These are phyloP conservation scores for Chaetomiaceae sp. DNA, from an alignment of 2,329 filamentous ascomycete species.

Conservation along the genomic window DNA sequence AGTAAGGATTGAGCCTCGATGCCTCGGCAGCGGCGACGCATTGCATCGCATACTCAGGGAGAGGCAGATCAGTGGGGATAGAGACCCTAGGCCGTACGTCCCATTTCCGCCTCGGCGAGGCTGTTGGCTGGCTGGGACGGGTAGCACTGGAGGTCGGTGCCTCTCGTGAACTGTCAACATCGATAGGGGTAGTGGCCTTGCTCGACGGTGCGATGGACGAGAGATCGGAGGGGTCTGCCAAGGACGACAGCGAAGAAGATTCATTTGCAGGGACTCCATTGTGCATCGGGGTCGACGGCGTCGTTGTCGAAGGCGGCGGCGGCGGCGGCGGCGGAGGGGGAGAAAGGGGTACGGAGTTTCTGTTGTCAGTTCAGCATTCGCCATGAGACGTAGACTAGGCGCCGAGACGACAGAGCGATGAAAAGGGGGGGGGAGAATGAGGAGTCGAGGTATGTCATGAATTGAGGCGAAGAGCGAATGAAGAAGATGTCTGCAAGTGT, in stretches of 20 bases:
- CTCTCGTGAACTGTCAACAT: slow-evolving; percentile 39
- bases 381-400: background rate
- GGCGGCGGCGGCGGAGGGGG: too few relatives aligned
- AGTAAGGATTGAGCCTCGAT: slow-evolving; percentile 84
- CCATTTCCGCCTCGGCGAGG: slow-evolving; percentile 38
- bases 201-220: slow-evolving; percentile 55
- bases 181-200: slow-evolving; percentile 59
- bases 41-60: slow-evolving; percentile 80
- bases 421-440: background rate
- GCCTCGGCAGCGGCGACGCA: slow-evolving; percentile 86
- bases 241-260: slow-evolving; percentile 50
- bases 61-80: slow-evolving; percentile 70
- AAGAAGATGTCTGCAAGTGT: background rate
- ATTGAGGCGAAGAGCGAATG: background rate
- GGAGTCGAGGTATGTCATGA: background rate
- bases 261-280: slow-evolving; percentile 3
- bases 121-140: slow-evolving; percentile 14
- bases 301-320: background rate
- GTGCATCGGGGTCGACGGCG: background rate
- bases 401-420: background rate
- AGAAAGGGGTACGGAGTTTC: background rate
- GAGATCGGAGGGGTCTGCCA: slow-evolving; percentile 45
- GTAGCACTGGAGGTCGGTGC: slow-evolving; percentile 17
- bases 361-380: background rate
- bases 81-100: slow-evolving; percentile 73